phyloP scores from a whole-genome alignment of 1,284 basidiomycete genomes.

The Ceratorhiza oryzae-sativae region DNA sequence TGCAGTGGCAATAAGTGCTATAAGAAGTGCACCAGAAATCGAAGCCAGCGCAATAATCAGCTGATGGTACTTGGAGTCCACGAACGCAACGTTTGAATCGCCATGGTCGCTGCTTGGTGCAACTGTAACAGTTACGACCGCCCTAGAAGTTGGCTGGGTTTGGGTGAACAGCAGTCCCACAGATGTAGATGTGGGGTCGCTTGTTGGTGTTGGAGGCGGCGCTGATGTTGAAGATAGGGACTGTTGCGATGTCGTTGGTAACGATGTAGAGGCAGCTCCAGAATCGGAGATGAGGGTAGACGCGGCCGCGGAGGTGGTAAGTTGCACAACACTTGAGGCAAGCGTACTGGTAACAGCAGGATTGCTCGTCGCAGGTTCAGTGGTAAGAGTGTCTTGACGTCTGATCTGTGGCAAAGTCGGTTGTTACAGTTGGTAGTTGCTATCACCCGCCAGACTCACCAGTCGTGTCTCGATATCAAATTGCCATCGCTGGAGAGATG shows the following conservation, averaged over 20 bases:
- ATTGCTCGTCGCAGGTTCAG: background rate
- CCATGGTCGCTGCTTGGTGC: background rate
- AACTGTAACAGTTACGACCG: background rate
- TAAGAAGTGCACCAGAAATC: constrained; percentile 9
- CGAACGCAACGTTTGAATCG: constrained; percentile 19
- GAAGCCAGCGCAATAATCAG: constrained; percentile 26
- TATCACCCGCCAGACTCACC: background rate
- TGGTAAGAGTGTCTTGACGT: background rate
- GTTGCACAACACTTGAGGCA: background rate
- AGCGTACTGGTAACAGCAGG: background rate
- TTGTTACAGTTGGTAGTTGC: background rate
- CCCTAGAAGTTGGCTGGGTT: background rate
- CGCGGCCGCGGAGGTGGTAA: background rate
- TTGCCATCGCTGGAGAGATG: background rate
- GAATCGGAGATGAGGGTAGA: background rate
- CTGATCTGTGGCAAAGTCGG: no score
- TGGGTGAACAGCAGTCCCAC: constrained; percentile 1
- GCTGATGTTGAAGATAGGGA: background rate
- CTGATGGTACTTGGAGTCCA: constrained; percentile 28
- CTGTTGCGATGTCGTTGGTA: background rate
- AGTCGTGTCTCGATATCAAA: background rate
- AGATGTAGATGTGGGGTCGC: background rate
- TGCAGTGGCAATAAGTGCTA: constrained; percentile 16
- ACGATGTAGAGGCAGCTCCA: background rate
- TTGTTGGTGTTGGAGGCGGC: background rate